phyloP scores from a whole-genome alignment of 2,329 filamentous ascomycete genomes.

The Paecilomyces niveus region DNA sequence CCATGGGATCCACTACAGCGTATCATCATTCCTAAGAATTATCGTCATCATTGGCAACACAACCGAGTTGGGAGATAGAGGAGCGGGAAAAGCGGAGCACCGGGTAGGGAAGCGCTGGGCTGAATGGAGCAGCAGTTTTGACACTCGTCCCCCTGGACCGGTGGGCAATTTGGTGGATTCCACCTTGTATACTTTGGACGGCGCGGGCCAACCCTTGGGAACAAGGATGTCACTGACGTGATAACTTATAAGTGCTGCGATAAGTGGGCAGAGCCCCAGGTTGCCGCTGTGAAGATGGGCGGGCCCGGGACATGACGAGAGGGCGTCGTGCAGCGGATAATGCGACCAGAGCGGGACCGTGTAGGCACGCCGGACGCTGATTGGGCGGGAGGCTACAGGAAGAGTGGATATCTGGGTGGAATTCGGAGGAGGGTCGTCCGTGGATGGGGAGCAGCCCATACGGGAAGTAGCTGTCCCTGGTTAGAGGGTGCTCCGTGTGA shows the following conservation, averaged over 20 bases:
- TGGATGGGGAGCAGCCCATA: neutral
- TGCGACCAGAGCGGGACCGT: slow-evolving; percentile 4
- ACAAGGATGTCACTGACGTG: neutral
- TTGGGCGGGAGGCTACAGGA: slow-evolving; percentile 15
- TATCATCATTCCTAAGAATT: slow-evolving; percentile 32
- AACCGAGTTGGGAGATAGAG: slow-evolving; percentile 2
- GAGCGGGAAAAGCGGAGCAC: slow-evolving; percentile 6
- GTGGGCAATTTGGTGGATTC: neutral
- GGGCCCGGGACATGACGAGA: neutral
- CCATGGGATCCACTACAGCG: slow-evolving; percentile 20
- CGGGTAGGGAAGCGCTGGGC: slow-evolving; percentile 2
- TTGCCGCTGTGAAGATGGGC: neutral
- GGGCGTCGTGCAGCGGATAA: neutral
- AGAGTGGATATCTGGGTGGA: slow-evolving; percentile 1
- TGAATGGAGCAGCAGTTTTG: neutral
- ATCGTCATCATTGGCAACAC: slow-evolving; percentile 25
- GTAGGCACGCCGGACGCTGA: slow-evolving; percentile 14
- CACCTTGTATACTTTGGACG: neutral
- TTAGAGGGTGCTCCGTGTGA: too few relatives aligned
- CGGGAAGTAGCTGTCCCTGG: too few relatives aligned
- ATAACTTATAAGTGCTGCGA: neutral
- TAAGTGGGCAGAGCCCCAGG: neutral
- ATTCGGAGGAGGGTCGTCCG: slow-evolving; percentile 1
- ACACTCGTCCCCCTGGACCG: neutral
- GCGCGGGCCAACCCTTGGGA: neutral